Conservation (phyloP, 78 protist genomes). For the Dictyostelium firmibasis region DNA sequence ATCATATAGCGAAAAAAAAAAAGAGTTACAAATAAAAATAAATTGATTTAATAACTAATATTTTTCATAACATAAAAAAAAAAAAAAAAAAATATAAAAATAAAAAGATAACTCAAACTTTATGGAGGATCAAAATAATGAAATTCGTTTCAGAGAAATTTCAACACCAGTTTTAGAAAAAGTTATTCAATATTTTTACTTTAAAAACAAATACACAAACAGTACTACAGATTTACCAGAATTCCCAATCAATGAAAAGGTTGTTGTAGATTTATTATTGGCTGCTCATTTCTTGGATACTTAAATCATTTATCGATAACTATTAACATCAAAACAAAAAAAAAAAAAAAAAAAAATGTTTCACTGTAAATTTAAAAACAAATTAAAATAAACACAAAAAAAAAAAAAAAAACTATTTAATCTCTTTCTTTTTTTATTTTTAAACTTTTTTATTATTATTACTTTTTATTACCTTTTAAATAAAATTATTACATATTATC, state of each 20-base stretch:
- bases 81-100: not conserved
- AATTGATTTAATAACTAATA: too few relatives aligned
- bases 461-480: not conserved
- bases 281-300: slow-evolving; percentile 91
- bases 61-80: too few relatives aligned
- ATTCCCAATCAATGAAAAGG: slow-evolving; percentile 86
- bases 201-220: slow-evolving; percentile 83
- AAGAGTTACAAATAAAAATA: not conserved
- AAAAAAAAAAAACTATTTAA: too few relatives aligned
- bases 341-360: not conserved
- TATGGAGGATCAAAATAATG: slow-evolving; percentile 85
- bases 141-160: slow-evolving; percentile 85
- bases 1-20: not conserved
- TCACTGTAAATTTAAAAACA: not conserved
- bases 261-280: slow-evolving; percentile 89
- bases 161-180: slow-evolving; percentile 81
- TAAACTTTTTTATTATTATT: not conserved
- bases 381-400: not conserved
- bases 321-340: not conserved
- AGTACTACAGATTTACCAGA: slow-evolving; percentile 88
- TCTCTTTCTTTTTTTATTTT: not conserved
- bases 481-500: not conserved
- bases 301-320: not conserved
- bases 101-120: slow-evolving; percentile 45
- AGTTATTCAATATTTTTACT: slow-evolving; percentile 88